phyloP scores from a whole-genome alignment of 257 asterid genomes.

The Ophiorrhiza pumila region DNA sequence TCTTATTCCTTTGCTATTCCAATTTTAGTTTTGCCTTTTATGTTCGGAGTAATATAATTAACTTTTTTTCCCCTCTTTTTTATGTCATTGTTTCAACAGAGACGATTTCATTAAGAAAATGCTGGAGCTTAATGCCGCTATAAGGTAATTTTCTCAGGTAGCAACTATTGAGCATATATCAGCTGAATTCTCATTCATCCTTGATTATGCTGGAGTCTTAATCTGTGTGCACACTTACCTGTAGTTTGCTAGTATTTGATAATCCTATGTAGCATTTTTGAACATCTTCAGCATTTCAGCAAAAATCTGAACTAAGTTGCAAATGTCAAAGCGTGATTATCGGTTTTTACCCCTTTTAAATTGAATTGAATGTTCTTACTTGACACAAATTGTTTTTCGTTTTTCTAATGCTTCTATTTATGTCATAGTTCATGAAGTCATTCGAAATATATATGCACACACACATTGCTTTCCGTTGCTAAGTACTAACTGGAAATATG shows the following conservation, averaged over 20 bases:
- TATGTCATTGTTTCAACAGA: slow-evolving; percentile 38
- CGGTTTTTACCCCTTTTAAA: neutral
- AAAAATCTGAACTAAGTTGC: neutral
- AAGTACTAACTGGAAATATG: too few species aligned
- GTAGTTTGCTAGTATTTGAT: neutral
- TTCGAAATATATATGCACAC: too few species aligned
- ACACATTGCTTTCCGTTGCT: too few species aligned
- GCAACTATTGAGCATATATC: neutral
- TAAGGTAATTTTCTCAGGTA: slow-evolving; percentile 41
- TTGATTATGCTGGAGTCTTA: slow-evolving; percentile 7
- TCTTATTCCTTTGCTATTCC: neutral
- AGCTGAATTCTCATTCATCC: neutral
- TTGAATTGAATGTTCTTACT: neutral
- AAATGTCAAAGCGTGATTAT: neutral
- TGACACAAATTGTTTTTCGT: neutral
- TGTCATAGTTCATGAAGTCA: too few species aligned
- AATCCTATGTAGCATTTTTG: too few species aligned
- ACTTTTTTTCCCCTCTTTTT: neutral
- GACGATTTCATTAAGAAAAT: slow-evolving; percentile 63
- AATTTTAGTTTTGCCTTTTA: neutral
- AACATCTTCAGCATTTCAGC: neutral
- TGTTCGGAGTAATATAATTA: neutral
- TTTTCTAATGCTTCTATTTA: neutral
- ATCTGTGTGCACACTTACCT: neutral
- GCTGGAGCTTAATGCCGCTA: slow-evolving; percentile 59